Evolutionary conservation across 345 rosid species (phyloP).

Genomic region (Brassica juncea): DNA sequence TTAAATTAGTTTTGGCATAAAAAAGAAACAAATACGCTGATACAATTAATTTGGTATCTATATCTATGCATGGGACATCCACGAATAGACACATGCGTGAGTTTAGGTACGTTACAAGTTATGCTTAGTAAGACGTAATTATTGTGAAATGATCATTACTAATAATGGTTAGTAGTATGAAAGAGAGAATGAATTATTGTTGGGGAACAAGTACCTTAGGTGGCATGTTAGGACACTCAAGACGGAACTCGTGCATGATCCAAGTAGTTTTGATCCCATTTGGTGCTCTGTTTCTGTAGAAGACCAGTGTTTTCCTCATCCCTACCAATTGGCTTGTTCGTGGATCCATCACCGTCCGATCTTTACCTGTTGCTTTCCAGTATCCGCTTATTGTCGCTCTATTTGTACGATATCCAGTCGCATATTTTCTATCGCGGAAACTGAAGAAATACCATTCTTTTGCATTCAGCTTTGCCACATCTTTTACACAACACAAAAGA

Average conservation of each 20-base stretch:
- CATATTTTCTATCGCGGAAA: constrained; percentile 87
- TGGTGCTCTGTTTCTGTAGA: constrained; percentile 88
- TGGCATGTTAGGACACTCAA: constrained; percentile 86
- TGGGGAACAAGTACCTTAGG: constrained; percentile 66
- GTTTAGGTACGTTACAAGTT: constrained; percentile 32
- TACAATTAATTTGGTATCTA: constrained; percentile 27
- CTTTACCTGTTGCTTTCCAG: constrained; percentile 99
- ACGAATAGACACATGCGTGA: constrained; percentile 32
- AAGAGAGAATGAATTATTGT: constrained; percentile 14
- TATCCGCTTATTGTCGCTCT: constrained; percentile 84
- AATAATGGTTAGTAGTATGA: constrained; percentile 33
- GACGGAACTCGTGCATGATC: constrained; percentile 99
- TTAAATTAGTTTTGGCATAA: neutral
- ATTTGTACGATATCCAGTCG: constrained; percentile 89
- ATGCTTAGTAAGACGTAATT: constrained; percentile 24
- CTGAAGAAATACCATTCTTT: constrained; percentile 98
- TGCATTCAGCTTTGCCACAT: constrained; percentile 92
- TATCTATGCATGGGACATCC: constrained; percentile 23
- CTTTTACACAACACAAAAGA: constrained; percentile 37
- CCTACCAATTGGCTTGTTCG: constrained; percentile 65
- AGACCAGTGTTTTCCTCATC: constrained; percentile 96
- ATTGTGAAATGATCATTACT: constrained; percentile 29
- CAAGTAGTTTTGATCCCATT: constrained; percentile 93
- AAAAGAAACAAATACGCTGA: neutral
- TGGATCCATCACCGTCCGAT: constrained; percentile 80